A percentile compares a stretch with the other conserved stretches of the same genome.
phyloP scores from a whole-genome alignment of 129 eudicot species.

The Centrapalus pauciflorus region DNA sequence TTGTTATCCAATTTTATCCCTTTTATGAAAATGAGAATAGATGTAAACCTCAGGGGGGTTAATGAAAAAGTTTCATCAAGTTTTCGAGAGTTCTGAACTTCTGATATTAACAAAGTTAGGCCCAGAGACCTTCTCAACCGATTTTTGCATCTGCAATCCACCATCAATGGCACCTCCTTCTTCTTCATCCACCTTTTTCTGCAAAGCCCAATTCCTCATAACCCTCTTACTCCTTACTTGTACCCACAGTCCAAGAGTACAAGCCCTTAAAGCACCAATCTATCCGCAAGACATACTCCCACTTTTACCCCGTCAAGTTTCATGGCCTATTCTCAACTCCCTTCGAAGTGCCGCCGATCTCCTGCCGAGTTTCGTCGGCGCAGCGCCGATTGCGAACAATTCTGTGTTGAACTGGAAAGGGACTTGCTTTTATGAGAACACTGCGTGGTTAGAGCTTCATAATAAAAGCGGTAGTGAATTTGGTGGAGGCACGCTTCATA shows the following conservation, averaged over 20 bases:
- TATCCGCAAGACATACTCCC: slow-evolving; percentile 71
- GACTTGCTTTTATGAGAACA: slow-evolving; percentile 80
- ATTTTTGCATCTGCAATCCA: slow-evolving; percentile 30
- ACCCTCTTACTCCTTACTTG: slow-evolving; percentile 1
- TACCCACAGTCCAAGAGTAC: slow-evolving; percentile 4
- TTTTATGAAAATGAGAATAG: not conserved
- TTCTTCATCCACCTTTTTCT: slow-evolving; percentile 6
- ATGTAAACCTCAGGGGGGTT: slow-evolving; percentile 13
- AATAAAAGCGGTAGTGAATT: slow-evolving; percentile 61
- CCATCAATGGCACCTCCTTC: slow-evolving; percentile 20
- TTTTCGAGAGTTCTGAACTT: not conserved
- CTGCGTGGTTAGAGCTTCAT: slow-evolving; percentile 90
- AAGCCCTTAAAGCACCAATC: slow-evolving; percentile 52
- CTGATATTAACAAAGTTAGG: not conserved
- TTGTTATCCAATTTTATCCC: not conserved
- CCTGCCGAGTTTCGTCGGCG: slow-evolving; percentile 83
- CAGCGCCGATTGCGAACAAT: slow-evolving; percentile 47
- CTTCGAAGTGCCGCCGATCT: slow-evolving; percentile 72
- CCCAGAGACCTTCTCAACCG: slow-evolving; percentile 4
- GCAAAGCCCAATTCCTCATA: slow-evolving; percentile 22
- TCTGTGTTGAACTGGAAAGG: slow-evolving; percentile 63
- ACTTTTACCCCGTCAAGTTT: slow-evolving; percentile 65
- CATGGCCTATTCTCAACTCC: slow-evolving; percentile 76
- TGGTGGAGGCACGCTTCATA: slow-evolving; percentile 98
- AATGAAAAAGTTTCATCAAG: not conserved